Evolutionary conservation across 2,329 filamentous ascomycete genomes (phyloP).

Genomic region (Xylariomycetidae sp.): DNA sequence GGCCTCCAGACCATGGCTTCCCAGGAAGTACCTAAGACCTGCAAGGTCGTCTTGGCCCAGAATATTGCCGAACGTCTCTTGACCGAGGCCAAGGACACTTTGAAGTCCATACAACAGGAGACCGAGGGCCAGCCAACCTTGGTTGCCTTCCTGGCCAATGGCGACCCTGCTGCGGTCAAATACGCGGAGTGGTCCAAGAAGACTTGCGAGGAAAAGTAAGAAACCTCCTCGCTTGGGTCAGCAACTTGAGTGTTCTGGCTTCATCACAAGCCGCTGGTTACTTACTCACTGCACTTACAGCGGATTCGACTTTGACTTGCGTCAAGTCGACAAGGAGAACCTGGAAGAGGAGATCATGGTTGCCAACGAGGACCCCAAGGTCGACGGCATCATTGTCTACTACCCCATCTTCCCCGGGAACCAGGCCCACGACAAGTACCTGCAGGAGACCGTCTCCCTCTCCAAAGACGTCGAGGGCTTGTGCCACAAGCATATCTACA

Average conservation of each 20-base stretch:
- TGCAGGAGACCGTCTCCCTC: conserved; percentile 88
- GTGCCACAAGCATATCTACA: conserved; percentile 89
- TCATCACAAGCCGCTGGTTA: conserved; percentile 4
- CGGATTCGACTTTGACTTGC: conserved; percentile 85
- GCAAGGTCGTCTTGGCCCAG: conserved; percentile 88
- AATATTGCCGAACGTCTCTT: conserved; percentile 80
- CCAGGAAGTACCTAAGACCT: conserved; percentile 54
- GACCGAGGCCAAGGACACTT: conserved; percentile 67
- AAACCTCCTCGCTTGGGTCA: neutral
- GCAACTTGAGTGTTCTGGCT: neutral
- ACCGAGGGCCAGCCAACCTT: conserved; percentile 60
- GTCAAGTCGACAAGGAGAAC: conserved; percentile 75
- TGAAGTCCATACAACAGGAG: conserved; percentile 62
- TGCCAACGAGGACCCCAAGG: conserved; percentile 70
- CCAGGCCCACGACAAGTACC: conserved; percentile 83
- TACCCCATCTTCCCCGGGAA: conserved; percentile 87
- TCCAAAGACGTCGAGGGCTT: conserved; percentile 94
- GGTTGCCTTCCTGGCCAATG: conserved; percentile 87
- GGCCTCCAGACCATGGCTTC: conserved; percentile 31
- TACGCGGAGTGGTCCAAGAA: conserved; percentile 98
- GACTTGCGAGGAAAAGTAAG: conserved; percentile 93
- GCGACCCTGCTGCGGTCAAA: conserved; percentile 82
- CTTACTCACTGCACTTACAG: conserved; percentile 45
- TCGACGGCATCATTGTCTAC: conserved; percentile 95
- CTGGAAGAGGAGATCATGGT: conserved; percentile 84